Evolutionary conservation across 352 stramenopile species (phyloP), one percentile per base, ranked within the genome.

Genomic region (Globisporangium viniferum): DNA sequence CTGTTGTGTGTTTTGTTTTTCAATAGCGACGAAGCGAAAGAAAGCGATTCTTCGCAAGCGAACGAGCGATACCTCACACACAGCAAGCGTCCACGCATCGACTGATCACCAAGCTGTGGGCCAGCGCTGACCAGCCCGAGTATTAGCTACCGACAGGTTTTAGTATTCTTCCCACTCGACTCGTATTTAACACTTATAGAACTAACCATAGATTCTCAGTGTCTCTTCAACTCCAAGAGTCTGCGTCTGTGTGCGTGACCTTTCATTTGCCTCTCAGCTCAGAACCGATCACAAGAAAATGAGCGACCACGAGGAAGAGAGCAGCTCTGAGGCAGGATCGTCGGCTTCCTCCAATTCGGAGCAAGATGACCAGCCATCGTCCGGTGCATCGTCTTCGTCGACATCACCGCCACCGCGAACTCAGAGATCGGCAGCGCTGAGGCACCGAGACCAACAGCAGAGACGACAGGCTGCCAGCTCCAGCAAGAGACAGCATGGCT

Each of bases 61-160:
- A 80, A 88, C 39, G 71, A 69, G n/a, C 76, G 81, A 14, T 90
- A 91, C 70, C 72, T 90, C 53, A 82, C 83, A 2, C 81, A 91
- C 64, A 82, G 64, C 55, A 91, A 91, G 68, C 80, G 82, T 35
- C 69, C 67, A 14, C 75, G 77, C 1, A 62, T 83, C n/a, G 68
- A 82, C 62, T 85, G 46, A 72, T 35, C 15, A n/a, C 14, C 8
- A 44, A 29, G 12, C 6, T 35, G 14, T 44, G 59, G 12, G 7
- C 7, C 24, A 36, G 51, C 10, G n/a, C 41, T n/a, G 5, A 20
- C 41, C 15, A 5, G n/a, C 14, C 14, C 27, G 15, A 59, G 27
- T 39, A 15, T 24, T 44, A 29, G 8, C 27, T 44, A 6, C 29
- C 33, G 3, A 27, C 54, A 59, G 48, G 27, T 15, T 49, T 49